Percentiles rank a stretch among this genome's conserved stretches.
phyloP scores from a whole-genome alignment of 1,284 basidiomycete genomes.

The Mycena sp. region DNA sequence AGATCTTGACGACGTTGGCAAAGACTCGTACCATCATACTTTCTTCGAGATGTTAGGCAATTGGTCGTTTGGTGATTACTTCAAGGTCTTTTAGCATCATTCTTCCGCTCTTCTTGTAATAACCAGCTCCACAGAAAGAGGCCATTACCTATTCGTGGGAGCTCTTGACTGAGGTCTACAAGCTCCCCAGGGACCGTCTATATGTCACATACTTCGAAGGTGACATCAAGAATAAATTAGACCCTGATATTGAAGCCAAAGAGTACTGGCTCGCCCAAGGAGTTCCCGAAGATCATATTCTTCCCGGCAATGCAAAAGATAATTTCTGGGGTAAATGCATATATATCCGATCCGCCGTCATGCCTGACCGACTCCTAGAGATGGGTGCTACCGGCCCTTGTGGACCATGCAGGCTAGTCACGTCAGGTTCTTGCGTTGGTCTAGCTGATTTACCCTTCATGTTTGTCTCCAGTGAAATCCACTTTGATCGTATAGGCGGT shows the following conservation, averaged over 20 bases:
- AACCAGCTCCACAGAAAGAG: constrained; percentile 73
- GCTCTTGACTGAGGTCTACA: constrained; percentile 89
- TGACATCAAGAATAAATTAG: constrained; percentile 86
- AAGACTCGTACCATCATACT: constrained; percentile 96
- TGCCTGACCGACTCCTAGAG: constrained; percentile 59
- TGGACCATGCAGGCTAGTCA: constrained; percentile 87
- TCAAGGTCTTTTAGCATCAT: constrained; percentile 74
- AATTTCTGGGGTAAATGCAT: constrained; percentile 93
- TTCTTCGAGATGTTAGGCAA: constrained; percentile 99
- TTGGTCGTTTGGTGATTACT: constrained; percentile 99
- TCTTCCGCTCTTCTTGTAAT: not conserved
- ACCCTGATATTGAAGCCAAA: constrained; percentile 89
- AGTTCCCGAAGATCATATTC: constrained; percentile 88
- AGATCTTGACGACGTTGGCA: constrained; percentile 99
- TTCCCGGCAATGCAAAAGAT: constrained; percentile 96
- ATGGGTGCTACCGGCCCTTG: constrained; percentile 99
- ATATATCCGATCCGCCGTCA: not conserved
- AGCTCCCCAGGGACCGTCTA: constrained; percentile 88
- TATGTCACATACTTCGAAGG: constrained; percentile 99
- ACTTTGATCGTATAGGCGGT: constrained; percentile 95
- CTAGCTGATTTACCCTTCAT: too few relatives aligned
- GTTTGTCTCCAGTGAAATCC: constrained; percentile 79
- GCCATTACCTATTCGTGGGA: constrained; percentile 96
- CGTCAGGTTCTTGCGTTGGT: not conserved
- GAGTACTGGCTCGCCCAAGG: constrained; percentile 91